Conservation (phyloP, 108 stramenopile species). For the Skeletonema marinoi region DNA sequence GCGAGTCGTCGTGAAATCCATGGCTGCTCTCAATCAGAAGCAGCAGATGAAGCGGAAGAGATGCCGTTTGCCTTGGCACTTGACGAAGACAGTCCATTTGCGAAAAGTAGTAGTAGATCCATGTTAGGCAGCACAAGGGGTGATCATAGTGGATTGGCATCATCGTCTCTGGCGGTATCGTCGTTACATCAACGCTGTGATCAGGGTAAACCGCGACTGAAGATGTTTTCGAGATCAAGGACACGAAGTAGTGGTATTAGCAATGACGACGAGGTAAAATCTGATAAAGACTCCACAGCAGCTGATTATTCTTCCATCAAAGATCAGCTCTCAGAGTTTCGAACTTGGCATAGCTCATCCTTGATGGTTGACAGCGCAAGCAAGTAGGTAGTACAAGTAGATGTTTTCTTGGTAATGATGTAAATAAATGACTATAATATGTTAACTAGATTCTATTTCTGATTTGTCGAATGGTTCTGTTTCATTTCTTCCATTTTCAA, state of each 20-base stretch:
- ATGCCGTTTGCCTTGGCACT: slow-evolving; percentile 44
- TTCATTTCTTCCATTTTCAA: neutral
- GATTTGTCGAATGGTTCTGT: neutral
- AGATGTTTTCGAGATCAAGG: slow-evolving; percentile 37
- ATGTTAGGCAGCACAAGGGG: slow-evolving; percentile 31
- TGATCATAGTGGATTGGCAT: slow-evolving; percentile 17
- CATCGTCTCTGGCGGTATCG: slow-evolving; percentile 35
- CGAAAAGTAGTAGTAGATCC: slow-evolving; percentile 25
- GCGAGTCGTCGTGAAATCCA: slow-evolving; percentile 8
- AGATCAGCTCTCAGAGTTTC: slow-evolving; percentile 43
- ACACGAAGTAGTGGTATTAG: neutral
- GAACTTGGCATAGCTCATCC: slow-evolving; percentile 21
- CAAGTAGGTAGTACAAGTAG: neutral
- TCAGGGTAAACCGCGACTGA: slow-evolving; percentile 38
- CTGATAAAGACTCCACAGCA: neutral
- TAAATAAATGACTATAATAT: neutral
- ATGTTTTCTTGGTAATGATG: neutral
- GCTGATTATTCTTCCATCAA: slow-evolving; percentile 30
- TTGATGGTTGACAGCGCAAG: slow-evolving; percentile 31
- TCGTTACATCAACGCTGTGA: slow-evolving; percentile 47
- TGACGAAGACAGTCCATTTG: slow-evolving; percentile 31
- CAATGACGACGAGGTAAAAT: neutral
- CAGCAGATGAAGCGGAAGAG: slow-evolving; percentile 27
- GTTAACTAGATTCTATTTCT: neutral
- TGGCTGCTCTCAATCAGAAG: neutral